These are phyloP conservation scores for Phytophthora pisi DNA, from an alignment of 352 stramenopile species.

Conservation along the genomic window DNA sequence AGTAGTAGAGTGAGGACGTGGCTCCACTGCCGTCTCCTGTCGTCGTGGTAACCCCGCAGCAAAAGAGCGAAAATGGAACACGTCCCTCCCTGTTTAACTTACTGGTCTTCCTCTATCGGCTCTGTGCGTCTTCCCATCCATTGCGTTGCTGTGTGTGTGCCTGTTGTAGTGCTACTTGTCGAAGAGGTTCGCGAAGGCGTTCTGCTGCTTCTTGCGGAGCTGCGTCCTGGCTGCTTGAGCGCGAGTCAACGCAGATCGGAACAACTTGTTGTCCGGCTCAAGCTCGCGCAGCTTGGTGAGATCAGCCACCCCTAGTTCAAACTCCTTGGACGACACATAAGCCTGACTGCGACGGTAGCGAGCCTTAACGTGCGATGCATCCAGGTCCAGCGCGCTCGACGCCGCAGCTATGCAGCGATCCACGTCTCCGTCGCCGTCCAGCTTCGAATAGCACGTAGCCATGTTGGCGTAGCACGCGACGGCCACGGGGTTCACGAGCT, in stretches of 20 bases:
- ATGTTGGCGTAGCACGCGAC: constrained; percentile 66
- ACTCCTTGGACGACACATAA: constrained; percentile 58
- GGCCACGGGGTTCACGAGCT: constrained; percentile 38
- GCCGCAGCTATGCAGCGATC: constrained; percentile 58
- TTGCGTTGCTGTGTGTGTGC: constrained; percentile 4
- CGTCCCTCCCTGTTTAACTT: constrained; percentile 71
- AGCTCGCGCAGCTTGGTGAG: constrained; percentile 39
- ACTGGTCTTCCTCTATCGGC: constrained; percentile 15
- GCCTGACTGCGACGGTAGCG: constrained; percentile 72
- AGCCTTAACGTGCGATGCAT: constrained; percentile 62
- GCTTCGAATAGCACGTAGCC: constrained; percentile 62
- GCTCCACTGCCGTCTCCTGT: constrained; percentile 8
- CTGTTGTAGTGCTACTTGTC: constrained; percentile 20
- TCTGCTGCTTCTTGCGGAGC: constrained; percentile 48
- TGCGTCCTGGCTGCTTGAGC: constrained; percentile 40
- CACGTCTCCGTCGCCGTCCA: constrained; percentile 25
- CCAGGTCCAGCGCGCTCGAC: constrained; percentile 48
- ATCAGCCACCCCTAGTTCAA: constrained; percentile 60
- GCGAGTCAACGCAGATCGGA: constrained; percentile 41
- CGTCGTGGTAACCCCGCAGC: constrained; percentile 32
- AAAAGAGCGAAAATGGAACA: constrained; percentile 49
- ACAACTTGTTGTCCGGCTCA: constrained; percentile 54
- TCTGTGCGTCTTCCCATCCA: background rate
- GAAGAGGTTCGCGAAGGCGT: constrained; percentile 46
- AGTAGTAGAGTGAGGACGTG: constrained; percentile 46